These are phyloP conservation scores for Globisporangium irregulare DNA, from an alignment of 352 stramenopile species.

Conservation along the genomic window DNA sequence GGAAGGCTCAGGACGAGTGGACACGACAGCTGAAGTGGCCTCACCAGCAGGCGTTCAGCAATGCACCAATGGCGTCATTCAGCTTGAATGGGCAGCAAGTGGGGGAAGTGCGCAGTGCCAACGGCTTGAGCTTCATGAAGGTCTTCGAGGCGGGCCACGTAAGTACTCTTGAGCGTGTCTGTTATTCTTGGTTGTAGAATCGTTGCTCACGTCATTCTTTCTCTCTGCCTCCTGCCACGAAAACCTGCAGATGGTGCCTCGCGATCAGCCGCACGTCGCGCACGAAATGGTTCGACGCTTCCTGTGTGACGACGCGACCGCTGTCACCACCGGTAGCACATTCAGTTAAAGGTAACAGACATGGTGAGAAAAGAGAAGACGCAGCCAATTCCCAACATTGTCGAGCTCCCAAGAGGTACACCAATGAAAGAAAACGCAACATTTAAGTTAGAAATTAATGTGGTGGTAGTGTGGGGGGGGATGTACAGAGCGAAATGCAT, in stretches of 20 bases:
- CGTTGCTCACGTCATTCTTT: not conserved
- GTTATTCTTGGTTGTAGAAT: not conserved
- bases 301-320: slow-evolving; percentile 20
- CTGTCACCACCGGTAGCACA: slow-evolving; percentile 2
- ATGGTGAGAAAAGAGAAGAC: not conserved
- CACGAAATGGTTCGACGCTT: slow-evolving; percentile 55
- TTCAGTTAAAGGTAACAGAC: slow-evolving; percentile 32
- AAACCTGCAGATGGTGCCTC: slow-evolving; percentile 65
- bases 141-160: slow-evolving; percentile 70
- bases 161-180: slow-evolving; percentile 22
- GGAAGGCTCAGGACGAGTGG: slow-evolving; percentile 66
- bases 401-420: not conserved
- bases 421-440: slow-evolving; percentile 4
- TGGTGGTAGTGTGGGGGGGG: not conserved
- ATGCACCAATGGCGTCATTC: slow-evolving; percentile 18
- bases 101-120: slow-evolving; percentile 39
- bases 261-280: slow-evolving; percentile 53
- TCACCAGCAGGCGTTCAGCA: slow-evolving; percentile 30
- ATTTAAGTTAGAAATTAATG: slow-evolving; percentile 13
- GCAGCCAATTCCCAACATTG: not conserved
- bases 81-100: slow-evolving; percentile 21
- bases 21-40: slow-evolving; percentile 49
- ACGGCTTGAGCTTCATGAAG: slow-evolving; percentile 65
- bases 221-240: not conserved
- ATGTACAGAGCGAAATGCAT: slow-evolving; percentile 1